Evolutionary conservation across 805 yeast species (phyloP).

Genomic region (Saccharomycopsis microspora): DNA sequence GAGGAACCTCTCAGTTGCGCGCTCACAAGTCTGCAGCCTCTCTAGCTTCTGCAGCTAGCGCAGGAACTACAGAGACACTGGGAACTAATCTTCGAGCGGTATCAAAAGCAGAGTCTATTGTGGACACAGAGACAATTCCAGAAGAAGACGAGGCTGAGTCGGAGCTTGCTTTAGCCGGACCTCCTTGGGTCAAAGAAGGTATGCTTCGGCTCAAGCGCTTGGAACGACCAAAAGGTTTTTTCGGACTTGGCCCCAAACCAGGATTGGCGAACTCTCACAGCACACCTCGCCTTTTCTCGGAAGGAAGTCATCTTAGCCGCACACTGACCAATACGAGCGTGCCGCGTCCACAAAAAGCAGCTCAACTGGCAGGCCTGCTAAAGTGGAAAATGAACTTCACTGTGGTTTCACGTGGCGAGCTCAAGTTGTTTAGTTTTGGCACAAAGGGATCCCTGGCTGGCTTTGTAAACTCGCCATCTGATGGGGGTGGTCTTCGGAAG

Average conservation of each 20-base stretch:
- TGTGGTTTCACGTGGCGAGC: conserved; percentile 60
- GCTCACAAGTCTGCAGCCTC: conserved; percentile 12
- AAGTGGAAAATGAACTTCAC: conserved; percentile 43
- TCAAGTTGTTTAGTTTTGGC: conserved; percentile 44
- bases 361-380: conserved; percentile 10
- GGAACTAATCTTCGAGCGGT: conserved; percentile 4
- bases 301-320: conserved; percentile 1
- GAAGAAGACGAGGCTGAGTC: conserved; percentile 40
- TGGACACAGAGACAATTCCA: conserved; percentile 5
- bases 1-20: conserved; percentile 8
- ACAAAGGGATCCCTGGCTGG: conserved; percentile 2
- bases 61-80: conserved; percentile 10
- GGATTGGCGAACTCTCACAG: conserved; percentile 4
- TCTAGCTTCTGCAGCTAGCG: conserved; percentile 11
- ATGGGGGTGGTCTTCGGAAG: conserved; percentile 11
- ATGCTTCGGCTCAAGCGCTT: conserved; percentile 28
- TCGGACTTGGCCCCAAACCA: conserved; percentile 1
- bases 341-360: conserved; percentile 19
- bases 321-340: conserved; percentile 15
- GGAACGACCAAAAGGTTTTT: conserved; percentile 12
- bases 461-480: conserved; percentile 16
- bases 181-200: conserved; percentile 76
- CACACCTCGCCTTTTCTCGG: conserved; percentile 7
- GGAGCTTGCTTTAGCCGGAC: conserved; percentile 53
- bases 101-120: too few relatives aligned